Evolutionary conservation across 2,329 filamentous ascomycete genomes (phyloP).

Genomic region (Capronia americana): DNA sequence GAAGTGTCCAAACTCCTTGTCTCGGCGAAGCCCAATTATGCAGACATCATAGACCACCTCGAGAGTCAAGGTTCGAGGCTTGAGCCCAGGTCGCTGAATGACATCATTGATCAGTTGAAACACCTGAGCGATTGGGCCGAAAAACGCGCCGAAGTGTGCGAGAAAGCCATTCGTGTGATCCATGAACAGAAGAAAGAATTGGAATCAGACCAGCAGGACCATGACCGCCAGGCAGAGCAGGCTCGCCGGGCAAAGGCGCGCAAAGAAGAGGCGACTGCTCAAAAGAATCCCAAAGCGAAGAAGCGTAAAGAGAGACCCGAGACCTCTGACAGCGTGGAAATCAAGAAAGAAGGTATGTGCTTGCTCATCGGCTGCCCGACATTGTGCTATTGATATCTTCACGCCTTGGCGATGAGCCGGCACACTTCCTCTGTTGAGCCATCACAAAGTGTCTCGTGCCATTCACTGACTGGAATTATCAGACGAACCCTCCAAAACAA

Average conservation of each 20-base stretch:
- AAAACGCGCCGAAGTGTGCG: slow-evolving; percentile 63
- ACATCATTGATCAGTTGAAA: slow-evolving; percentile 62
- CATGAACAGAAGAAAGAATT: slow-evolving; percentile 64
- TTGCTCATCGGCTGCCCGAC: neutral
- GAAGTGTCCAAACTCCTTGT: slow-evolving; percentile 57
- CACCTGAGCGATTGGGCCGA: slow-evolving; percentile 64
- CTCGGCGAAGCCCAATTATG: slow-evolving; percentile 58
- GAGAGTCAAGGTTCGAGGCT: slow-evolving; percentile 56
- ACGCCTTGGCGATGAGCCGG: slow-evolving; percentile 8
- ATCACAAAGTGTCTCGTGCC: neutral
- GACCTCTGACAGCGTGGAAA: slow-evolving; percentile 61
- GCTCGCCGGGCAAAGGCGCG: slow-evolving; percentile 53
- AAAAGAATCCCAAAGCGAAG: slow-evolving; percentile 70
- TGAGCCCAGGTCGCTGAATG: slow-evolving; percentile 55
- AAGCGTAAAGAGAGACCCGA: slow-evolving; percentile 75
- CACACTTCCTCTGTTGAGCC: slow-evolving; percentile 14
- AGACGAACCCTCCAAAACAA: slow-evolving; percentile 35
- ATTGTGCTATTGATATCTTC: neutral
- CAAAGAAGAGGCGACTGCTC: slow-evolving; percentile 54
- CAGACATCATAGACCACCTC: slow-evolving; percentile 63
- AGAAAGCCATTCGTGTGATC: slow-evolving; percentile 65
- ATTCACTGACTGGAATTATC: slow-evolving; percentile 16
- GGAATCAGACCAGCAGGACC: slow-evolving; percentile 58
- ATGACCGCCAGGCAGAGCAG: slow-evolving; percentile 57
- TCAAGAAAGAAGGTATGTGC: slow-evolving; percentile 61